A percentile compares a stretch with the other conserved stretches of the same genome.
phyloP scores from a whole-genome alignment of 148 eudicot genomes.

The Dysphania ambrosioides region DNA sequence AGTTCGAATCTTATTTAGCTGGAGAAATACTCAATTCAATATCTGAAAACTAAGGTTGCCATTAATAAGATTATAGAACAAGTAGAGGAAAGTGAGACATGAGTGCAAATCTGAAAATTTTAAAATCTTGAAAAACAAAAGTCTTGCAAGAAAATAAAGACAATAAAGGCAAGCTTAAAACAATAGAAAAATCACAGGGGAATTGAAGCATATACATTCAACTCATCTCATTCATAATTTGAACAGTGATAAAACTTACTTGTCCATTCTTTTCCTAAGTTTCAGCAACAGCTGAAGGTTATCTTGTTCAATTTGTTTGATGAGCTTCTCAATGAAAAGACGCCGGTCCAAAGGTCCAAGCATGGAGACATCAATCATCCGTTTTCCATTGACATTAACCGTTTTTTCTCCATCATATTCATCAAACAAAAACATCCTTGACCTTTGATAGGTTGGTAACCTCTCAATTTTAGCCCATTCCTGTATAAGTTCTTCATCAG shows the following conservation, averaged over 20 bases:
- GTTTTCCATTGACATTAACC: conserved; percentile 40
- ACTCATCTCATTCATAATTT: background rate
- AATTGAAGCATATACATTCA: too few relatives aligned
- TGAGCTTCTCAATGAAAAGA: conserved; percentile 69
- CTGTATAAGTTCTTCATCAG: conserved; percentile 40
- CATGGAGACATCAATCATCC: conserved; percentile 57
- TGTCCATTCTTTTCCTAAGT: conserved; percentile 65
- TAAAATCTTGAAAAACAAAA: background rate
- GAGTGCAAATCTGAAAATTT: background rate
- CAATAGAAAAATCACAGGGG: too few relatives aligned
- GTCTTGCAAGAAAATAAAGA: background rate
- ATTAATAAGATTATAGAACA: background rate
- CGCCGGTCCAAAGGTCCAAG: conserved; percentile 65
- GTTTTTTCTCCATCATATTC: conserved; percentile 31
- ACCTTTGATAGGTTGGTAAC: conserved; percentile 66
- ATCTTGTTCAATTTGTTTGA: conserved; percentile 73
- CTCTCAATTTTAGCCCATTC: conserved; percentile 67
- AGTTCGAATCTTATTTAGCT: background rate
- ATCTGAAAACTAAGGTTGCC: background rate
- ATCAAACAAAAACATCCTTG: conserved; percentile 59
- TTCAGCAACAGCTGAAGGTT: conserved; percentile 72
- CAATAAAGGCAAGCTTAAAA: too few relatives aligned
- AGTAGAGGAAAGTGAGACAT: background rate
- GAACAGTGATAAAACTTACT: conserved; percentile 36
- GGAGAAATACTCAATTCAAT: too few relatives aligned